Base-by-base conservation (phyloP, 768 basidiomycete species). In the Pleurotus tuoliensis region DNA sequence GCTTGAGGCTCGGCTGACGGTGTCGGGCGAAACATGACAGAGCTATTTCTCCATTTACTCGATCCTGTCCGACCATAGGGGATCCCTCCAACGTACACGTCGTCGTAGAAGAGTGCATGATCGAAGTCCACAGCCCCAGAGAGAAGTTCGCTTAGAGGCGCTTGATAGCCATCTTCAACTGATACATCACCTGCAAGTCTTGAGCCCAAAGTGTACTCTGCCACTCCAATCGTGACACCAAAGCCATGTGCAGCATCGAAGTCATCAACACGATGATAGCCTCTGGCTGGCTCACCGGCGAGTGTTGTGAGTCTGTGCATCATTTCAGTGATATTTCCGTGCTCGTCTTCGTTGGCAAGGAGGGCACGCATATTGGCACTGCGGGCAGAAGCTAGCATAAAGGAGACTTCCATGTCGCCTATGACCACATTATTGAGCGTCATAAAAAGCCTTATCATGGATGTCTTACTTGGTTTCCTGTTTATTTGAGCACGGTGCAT, bases 401-500 rank as follows among this genome's bases (percentile, higher is more conserved):
- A 65, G 2, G 61, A 64, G 12, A 5, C 41, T 41, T 67, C 66
- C 2, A 61, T 20, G 30, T 62, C 61, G 0, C 64, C 64, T 60
- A 53, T 7, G 15, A 13, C 18, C 20, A 20, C 20, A 20, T 43
- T 15, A 12, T 43, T 15, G 13, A 12, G 5, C 13, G 1, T 9
- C 15, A 24, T 6, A 18, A 12, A 38, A 8, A 50, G 20, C 20
- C 20, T 20, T 20, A 6, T 12, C 18, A 13, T 1, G 4, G 13
- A 16, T 57, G 0, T 27, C 56, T 48, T 22, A 62, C 69, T 64
- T 22, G 54, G 7, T 25, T 58, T 62, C 3, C 53, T 41, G 48
- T 73, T 69, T 5, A n/a, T n/a, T n/a, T n/a, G n/a, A n/a, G n/a
- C n/a, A n/a, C n/a, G 41, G 38, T 68, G 67, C 7, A 70, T 46